Evolutionary conservation across 768 basidiomycete genomes (phyloP).

Genomic region (Saitozyma sp.): DNA sequence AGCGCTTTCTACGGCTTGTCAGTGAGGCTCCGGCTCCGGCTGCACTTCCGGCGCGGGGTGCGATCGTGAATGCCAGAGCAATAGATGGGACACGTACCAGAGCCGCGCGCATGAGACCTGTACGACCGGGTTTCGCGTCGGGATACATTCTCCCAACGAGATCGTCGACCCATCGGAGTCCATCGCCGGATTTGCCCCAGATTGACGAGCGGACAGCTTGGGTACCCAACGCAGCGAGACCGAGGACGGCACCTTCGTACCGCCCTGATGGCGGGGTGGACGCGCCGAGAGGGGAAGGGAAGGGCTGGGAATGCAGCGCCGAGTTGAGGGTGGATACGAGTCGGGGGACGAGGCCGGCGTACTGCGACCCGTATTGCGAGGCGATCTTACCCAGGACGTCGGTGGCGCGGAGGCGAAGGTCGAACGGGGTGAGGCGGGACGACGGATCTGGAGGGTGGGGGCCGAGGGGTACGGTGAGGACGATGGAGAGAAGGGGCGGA

Average conservation of each 20-base stretch:
- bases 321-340: slow-evolving; percentile 91
- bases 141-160: slow-evolving; percentile 39
- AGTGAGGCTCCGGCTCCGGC: neutral
- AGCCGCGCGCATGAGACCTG: slow-evolving; percentile 31
- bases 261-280: slow-evolving; percentile 61
- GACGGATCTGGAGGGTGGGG: slow-evolving; percentile 59
- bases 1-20: slow-evolving; percentile 15
- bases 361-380: slow-evolving; percentile 38
- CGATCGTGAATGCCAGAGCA: neutral
- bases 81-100: slow-evolving; percentile 15
- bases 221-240: slow-evolving; percentile 78
- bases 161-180: slow-evolving; percentile 46
- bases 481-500: slow-evolving; percentile 84
- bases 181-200: slow-evolving; percentile 35
- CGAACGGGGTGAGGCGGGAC: slow-evolving; percentile 53
- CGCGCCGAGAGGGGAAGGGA: slow-evolving; percentile 42
- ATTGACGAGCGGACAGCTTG: slow-evolving; percentile 54
- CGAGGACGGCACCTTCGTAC: slow-evolving; percentile 85
- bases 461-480: slow-evolving; percentile 83
- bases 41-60: neutral
- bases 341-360: slow-evolving; percentile 56
- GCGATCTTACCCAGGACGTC: slow-evolving; percentile 75
- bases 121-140: slow-evolving; percentile 20
- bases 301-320: slow-evolving; percentile 60
- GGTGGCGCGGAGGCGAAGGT: slow-evolving; percentile 76